Evolutionary conservation across 73 alveolate genomes (phyloP).

Genomic region (Effrenium voratum): DNA sequence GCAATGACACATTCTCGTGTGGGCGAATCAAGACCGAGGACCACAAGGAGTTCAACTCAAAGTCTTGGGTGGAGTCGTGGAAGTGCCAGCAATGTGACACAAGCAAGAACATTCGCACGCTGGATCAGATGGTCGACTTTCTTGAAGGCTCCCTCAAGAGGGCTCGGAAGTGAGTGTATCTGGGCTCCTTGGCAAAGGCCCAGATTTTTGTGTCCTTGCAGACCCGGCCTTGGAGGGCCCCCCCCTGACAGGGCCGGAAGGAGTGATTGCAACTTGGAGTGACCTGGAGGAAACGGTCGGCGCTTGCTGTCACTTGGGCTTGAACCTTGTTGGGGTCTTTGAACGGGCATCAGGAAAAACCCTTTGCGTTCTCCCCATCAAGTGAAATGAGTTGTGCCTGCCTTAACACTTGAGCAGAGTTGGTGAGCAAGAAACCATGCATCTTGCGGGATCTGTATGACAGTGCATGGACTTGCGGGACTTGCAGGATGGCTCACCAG

Average conservation of each 20-base stretch:
- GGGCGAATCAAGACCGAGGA: not conserved
- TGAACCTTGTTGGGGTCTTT: too few species aligned
- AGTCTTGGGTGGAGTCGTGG: not conserved
- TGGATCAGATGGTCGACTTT: not conserved
- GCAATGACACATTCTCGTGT: not conserved
- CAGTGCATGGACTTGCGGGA: too few species aligned
- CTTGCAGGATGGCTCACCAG: too few species aligned
- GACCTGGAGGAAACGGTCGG: not conserved
- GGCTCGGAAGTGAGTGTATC: not conserved
- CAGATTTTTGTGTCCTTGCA: not conserved
- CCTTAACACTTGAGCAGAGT: too few species aligned
- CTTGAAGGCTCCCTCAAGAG: not conserved
- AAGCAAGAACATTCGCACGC: not conserved
- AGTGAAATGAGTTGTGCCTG: too few species aligned
- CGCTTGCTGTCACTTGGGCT: too few species aligned
- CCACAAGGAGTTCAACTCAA: not conserved
- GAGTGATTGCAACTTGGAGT: not conserved
- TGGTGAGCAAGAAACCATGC: too few species aligned
- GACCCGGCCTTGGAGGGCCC: not conserved
- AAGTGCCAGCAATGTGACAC: not conserved
- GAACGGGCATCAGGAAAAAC: too few species aligned
- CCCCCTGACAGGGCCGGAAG: not conserved
- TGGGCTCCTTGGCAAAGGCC: not conserved
- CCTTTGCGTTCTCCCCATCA: too few species aligned
- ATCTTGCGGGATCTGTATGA: too few species aligned